A percentile compares a stretch with the other conserved stretches of the same genome.
phyloP scores from a whole-genome alignment of 2,329 filamentous ascomycete species.

The Alternaria metachromatica region DNA sequence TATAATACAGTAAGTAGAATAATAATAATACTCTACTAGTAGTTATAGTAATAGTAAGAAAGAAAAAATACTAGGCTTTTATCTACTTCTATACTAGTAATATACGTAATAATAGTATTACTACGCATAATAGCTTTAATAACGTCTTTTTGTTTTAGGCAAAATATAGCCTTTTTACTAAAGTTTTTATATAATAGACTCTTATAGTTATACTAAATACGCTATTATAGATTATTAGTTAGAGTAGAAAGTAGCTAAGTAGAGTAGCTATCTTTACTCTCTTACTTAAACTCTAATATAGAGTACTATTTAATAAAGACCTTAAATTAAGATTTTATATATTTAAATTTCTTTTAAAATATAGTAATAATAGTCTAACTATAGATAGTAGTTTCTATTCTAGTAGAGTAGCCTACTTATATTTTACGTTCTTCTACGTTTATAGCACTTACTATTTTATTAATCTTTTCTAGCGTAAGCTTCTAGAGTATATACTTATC shows the following conservation, averaged over 20 bases:
- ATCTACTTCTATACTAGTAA: not conserved
- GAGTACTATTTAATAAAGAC: not conserved
- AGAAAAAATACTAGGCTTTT: not conserved
- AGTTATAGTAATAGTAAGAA: not conserved
- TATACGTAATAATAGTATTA: not conserved
- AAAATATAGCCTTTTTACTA: not conserved
- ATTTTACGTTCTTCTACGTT: not conserved
- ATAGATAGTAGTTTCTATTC: not conserved
- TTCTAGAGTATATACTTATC: not conserved
- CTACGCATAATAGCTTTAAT: not conserved
- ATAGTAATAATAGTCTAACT: not conserved
- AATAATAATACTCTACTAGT: not conserved
- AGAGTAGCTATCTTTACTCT: not conserved
- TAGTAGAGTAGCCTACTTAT: not conserved
- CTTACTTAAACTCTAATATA: not conserved
- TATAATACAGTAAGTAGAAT: not conserved
- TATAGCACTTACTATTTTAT: not conserved
- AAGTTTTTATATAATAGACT: not conserved
- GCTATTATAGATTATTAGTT: not conserved
- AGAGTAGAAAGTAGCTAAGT: not conserved
- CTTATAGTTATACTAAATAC: not conserved
- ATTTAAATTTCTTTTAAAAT: not conserved
- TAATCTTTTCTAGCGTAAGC: not conserved
- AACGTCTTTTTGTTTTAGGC: not conserved
- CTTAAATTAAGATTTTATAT: not conserved